A percentile compares a stretch with the other conserved stretches of the same genome.
Conservation (phyloP, 139 green algal species). For the Eudorina sp. region DNA sequence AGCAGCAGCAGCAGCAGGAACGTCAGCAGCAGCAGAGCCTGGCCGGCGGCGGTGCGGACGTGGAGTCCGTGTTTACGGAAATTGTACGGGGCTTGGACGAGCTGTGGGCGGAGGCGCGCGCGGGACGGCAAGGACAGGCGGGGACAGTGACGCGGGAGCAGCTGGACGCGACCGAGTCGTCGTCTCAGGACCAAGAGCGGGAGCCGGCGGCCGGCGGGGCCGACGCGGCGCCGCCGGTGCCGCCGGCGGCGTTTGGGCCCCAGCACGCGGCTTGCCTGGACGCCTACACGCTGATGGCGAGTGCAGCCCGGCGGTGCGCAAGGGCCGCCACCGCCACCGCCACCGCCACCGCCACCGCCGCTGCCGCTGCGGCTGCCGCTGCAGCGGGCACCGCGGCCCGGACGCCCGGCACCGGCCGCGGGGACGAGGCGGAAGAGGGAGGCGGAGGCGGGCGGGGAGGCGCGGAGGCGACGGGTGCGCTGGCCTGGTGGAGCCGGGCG, state of each 20-base stretch:
- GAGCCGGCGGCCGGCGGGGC: background rate
- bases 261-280: conserved; percentile 36
- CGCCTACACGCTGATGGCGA: background rate
- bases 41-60: background rate
- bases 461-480: background rate
- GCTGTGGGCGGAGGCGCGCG: background rate
- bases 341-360: background rate
- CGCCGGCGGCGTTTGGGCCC: background rate
- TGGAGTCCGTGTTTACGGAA: background rate
- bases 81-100: background rate
- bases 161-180: too few species aligned
- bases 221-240: background rate
- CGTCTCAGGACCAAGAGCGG: too few species aligned
- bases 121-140: background rate
- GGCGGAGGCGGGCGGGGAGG: background rate
- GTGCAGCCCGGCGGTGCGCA: background rate
- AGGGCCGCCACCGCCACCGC: background rate
- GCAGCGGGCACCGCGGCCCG: background rate
- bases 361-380: background rate
- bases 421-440: background rate
- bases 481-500: conserved; percentile 14
- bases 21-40: background rate
- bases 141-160: too few species aligned
- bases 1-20: background rate
- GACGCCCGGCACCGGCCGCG: background rate